These are phyloP conservation scores for Gomphus sp. DNA, from an alignment of 1,284 basidiomycete genomes.

Conservation along the genomic window DNA sequence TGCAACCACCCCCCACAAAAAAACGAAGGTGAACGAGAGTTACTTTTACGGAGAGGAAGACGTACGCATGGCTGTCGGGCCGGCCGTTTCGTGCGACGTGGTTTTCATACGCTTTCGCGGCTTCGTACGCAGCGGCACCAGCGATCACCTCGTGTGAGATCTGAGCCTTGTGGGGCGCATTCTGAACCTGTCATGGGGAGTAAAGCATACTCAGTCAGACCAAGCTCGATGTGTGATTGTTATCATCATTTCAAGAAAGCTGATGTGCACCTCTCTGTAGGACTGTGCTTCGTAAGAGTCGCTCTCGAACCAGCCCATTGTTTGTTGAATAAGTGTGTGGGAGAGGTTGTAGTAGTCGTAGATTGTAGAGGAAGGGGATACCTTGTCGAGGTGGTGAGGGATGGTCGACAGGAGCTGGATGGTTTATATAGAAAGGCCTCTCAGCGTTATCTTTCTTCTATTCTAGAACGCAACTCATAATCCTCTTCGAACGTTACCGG, in stretches of 20 bases:
- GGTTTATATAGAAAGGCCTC: neutral
- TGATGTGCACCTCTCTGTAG: neutral
- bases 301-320: neutral
- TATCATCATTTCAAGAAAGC: neutral
- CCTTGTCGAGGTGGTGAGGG: neutral
- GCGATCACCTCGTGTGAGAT: slow-evolving; percentile 49
- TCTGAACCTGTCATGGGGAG: neutral
- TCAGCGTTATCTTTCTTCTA: too few relatives aligned
- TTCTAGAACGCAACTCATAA: too few relatives aligned
- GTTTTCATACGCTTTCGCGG: slow-evolving; percentile 49
- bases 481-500: too few relatives aligned
- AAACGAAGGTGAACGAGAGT: neutral
- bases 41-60: neutral
- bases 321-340: neutral
- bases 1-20: neutral
- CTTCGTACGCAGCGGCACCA: slow-evolving; percentile 23
- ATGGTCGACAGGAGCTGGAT: neutral
- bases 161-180: slow-evolving; percentile 35
- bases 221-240: too few relatives aligned
- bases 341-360: neutral
- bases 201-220: neutral
- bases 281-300: neutral
- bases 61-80: slow-evolving; percentile 27
- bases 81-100: slow-evolving; percentile 36
- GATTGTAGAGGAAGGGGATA: neutral